These are phyloP conservation scores for Thinopyrum obtusiflorum DNA, from an alignment of 202 grass and related monocot species.

Conservation along the genomic window DNA sequence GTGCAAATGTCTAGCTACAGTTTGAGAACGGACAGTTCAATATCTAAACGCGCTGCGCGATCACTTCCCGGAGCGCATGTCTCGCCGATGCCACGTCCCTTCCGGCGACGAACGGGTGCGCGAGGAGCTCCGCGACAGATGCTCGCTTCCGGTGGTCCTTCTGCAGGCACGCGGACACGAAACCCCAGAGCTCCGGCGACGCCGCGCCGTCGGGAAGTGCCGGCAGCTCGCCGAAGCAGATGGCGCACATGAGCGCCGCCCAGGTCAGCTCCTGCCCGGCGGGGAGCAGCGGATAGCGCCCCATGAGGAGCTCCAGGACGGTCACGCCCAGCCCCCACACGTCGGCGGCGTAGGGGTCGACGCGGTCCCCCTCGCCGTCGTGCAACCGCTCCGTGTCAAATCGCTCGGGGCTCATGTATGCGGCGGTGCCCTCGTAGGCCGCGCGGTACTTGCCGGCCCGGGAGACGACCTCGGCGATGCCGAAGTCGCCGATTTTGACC, in stretches of 20 bases:
- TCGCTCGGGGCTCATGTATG: slow-evolving; percentile 89
- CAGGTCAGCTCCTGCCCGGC: slow-evolving; percentile 62
- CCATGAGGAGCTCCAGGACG: slow-evolving; percentile 61
- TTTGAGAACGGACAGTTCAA: background rate
- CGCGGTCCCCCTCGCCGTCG: background rate
- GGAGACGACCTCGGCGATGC: slow-evolving; percentile 58
- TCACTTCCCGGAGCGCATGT: slow-evolving; percentile 3
- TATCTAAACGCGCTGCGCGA: background rate
- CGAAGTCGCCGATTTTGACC: slow-evolving; percentile 80
- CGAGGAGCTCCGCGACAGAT: slow-evolving; percentile 53
- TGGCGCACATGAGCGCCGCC: slow-evolving; percentile 75
- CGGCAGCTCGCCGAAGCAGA: slow-evolving; percentile 61
- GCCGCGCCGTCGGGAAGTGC: slow-evolving; percentile 10
- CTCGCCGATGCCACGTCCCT: slow-evolving; percentile 34
- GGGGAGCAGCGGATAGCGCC: slow-evolving; percentile 70
- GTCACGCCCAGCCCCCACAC: slow-evolving; percentile 74
- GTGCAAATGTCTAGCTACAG: background rate
- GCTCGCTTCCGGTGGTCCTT: slow-evolving; percentile 57
- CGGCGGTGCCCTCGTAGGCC: slow-evolving; percentile 64
- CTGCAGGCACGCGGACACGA: slow-evolving; percentile 63
- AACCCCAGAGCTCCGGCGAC: slow-evolving; percentile 39
- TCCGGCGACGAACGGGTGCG: slow-evolving; percentile 65
- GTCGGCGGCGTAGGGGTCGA: slow-evolving; percentile 67
- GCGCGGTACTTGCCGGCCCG: slow-evolving; percentile 50
- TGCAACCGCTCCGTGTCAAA: slow-evolving; percentile 56